Evolutionary conservation across 1,284 basidiomycete genomes (phyloP).

Genomic region (Irpex sp.): DNA sequence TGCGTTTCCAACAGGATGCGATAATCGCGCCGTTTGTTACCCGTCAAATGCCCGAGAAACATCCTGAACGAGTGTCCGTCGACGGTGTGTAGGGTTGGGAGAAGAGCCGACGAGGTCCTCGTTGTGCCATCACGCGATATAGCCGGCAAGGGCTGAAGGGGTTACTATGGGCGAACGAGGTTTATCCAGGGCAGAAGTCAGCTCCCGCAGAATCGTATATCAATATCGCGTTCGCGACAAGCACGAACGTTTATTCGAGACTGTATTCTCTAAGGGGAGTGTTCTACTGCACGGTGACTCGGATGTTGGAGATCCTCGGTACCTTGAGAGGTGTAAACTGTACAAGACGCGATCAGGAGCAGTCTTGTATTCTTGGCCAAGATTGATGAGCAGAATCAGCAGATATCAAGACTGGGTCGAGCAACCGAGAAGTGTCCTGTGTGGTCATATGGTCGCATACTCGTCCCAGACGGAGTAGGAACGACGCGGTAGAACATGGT

Average conservation of each 20-base stretch:
- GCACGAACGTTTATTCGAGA: background rate
- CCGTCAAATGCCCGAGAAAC: constrained; percentile 5
- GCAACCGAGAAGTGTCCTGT: background rate
- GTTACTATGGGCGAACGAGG: background rate
- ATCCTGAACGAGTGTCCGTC: background rate
- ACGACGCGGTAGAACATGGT: background rate
- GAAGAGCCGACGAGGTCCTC: background rate
- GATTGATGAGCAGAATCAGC: too few relatives aligned
- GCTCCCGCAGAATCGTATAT: background rate
- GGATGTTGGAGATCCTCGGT: too few relatives aligned
- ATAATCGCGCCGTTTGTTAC: background rate
- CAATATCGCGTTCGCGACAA: background rate
- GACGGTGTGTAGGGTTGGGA: background rate
- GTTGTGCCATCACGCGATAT: background rate
- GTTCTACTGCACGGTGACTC: too few relatives aligned
- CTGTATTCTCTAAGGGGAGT: background rate
- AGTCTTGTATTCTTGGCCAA: too few relatives aligned
- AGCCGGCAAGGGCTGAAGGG: background rate
- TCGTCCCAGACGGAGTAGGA: background rate
- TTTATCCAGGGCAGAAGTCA: background rate
- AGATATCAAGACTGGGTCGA: background rate
- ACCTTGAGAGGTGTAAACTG: too few relatives aligned
- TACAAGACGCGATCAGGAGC: too few relatives aligned
- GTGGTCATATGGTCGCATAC: background rate
- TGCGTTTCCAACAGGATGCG: background rate